Evolutionary conservation across 2,329 filamentous ascomycete species (phyloP), one percentile per base, ranked within the genome.

Genomic region (Geoglossum cookeanum): DNA sequence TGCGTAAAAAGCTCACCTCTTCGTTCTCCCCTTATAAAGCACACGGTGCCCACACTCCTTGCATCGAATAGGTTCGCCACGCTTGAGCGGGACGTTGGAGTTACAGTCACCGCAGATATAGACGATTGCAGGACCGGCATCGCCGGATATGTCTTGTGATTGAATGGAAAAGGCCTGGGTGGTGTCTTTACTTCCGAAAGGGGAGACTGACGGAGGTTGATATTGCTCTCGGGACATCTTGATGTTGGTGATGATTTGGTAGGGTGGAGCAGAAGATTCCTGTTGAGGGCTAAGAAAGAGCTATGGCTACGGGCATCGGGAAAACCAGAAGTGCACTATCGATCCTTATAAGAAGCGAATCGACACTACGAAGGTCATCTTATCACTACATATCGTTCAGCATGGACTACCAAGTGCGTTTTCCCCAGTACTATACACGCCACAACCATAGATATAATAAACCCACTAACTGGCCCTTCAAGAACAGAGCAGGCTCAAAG

Each of bases 11-110:
- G 73, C 84, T 71, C 69, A 96, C 92, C 92, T 81, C 78, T 94
- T 96, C 49, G 92, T 98, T 68, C 92, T 75, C 79, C 96, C 87
- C 80, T 98, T 98, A 74, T 97, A 97, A 63, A 98, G 73, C 60
- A 98, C 89, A 62, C 92, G 83, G 66, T 95, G 92, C 6, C 92
- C 92, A 70, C 92, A 98, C 72, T 90, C 86, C 70, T 87, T 85
- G 77, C 89, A 95, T 32, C 87, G 78, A 63, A 94, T 91, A 37
- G 84, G 82, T 65, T 92, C 87, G 61, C 81, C 84, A 63, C 83
- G 80, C 70, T 85, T 84, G 64, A 94, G 74, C 17, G 79, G 76
- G 49, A 91, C 85, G 64, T 85, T 84, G 61, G 79, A 76, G 59
- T 85, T 87, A 75, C 88, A 95, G 72, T 94, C 87, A 67, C 87